A percentile compares a stretch with the other conserved stretches of the same genome.
Conservation (phyloP, 1,139 yeast genomes). For the Arxiozyma slooffiae region DNA sequence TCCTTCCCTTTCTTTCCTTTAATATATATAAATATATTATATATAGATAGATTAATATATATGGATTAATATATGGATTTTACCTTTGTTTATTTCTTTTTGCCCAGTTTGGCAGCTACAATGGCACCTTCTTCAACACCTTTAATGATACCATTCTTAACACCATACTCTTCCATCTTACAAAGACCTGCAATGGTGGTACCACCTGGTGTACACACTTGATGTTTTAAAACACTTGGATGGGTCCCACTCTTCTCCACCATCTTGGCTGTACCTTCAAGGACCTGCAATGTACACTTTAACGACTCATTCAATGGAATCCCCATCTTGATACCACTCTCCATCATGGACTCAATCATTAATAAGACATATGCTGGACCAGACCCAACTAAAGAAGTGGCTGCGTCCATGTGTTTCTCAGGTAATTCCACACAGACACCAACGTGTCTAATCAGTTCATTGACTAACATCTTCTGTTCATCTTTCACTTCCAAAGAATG, state of each 20-base stretch:
- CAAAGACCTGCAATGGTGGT: slow-evolving; percentile 93
- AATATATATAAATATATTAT: not conserved
- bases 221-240: slow-evolving; percentile 83
- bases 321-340: slow-evolving; percentile 93
- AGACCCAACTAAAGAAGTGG: slow-evolving; percentile 89
- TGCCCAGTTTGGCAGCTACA: slow-evolving; percentile 72
- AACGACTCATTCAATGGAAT: slow-evolving; percentile 76
- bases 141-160: slow-evolving; percentile 76
- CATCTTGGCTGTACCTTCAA: slow-evolving; percentile 96
- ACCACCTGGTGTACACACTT: slow-evolving; percentile 96
- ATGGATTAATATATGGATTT: not conserved
- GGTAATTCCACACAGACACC: slow-evolving; percentile 68
- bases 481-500: slow-evolving; percentile 44
- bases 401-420: slow-evolving; percentile 91
- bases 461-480: slow-evolving; percentile 44
- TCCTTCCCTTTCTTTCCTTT: too few relatives aligned
- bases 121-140: slow-evolving; percentile 87
- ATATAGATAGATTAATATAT: not conserved
- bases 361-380: slow-evolving; percentile 92
- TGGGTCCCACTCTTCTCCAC: slow-evolving; percentile 70
- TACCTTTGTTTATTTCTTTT: slow-evolving; percentile 33
- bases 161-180: slow-evolving; percentile 85
- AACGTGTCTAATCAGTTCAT: slow-evolving; percentile 51
- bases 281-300: slow-evolving; percentile 87
- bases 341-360: slow-evolving; percentile 85